Conservation (phyloP, 495 filamentous ascomycete species). For the Hyaloscypha finlandica region DNA sequence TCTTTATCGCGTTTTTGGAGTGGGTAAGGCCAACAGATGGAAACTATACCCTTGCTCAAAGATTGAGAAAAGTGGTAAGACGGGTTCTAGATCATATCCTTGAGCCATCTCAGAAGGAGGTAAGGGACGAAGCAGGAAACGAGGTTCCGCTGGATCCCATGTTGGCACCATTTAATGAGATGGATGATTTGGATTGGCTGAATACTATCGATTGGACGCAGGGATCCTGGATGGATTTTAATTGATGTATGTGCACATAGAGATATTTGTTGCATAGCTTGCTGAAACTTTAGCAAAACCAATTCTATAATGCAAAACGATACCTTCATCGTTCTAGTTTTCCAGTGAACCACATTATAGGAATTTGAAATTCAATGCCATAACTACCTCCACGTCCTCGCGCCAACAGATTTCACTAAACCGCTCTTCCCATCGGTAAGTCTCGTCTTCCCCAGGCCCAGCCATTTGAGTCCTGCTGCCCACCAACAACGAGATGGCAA, state of each 20-base stretch:
- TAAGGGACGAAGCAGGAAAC: background rate
- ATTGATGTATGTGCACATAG: background rate
- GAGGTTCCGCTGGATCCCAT: slow-evolving; percentile 25
- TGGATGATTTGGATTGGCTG: slow-evolving; percentile 27
- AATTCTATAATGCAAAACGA: background rate
- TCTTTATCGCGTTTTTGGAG: slow-evolving; percentile 32
- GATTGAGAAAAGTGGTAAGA: slow-evolving; percentile 24
- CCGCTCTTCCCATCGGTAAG: background rate
- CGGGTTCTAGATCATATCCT: slow-evolving; percentile 30
- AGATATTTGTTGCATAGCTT: background rate
- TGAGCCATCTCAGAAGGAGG: slow-evolving; percentile 14
- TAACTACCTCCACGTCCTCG: background rate
- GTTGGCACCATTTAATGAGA: slow-evolving; percentile 15
- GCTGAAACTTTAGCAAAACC: background rate
- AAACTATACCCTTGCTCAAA: slow-evolving; percentile 26
- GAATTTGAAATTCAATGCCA: too few relatives aligned
- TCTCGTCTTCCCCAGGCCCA: background rate
- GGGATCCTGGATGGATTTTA: slow-evolving; percentile 29
- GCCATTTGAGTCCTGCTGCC: background rate
- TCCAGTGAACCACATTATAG: background rate
- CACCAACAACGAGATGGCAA: background rate
- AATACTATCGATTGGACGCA: slow-evolving; percentile 35
- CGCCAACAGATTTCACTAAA: background rate
- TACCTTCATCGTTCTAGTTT: background rate
- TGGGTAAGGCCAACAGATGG: slow-evolving; percentile 33